Evolutionary conservation across 371 early-diverging fungal species (phyloP).

Genomic region (Batrachochytrium dendrobatidis): DNA sequence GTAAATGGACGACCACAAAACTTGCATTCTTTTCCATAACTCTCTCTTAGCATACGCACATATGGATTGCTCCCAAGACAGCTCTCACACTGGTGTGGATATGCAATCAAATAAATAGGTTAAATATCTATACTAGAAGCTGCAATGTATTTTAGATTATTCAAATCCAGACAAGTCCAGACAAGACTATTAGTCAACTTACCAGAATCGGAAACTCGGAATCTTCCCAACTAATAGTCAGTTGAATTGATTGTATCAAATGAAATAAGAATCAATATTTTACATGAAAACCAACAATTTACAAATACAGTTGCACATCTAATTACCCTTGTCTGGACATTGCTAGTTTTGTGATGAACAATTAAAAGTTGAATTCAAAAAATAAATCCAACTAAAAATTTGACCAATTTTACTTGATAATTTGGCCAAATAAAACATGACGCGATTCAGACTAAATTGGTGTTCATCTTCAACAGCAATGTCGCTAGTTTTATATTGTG

Average conservation of each 20-base stretch:
- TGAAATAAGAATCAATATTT: not conserved
- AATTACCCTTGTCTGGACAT: too few species aligned
- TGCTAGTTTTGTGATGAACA: too few species aligned
- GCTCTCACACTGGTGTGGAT: slow-evolving; percentile 70
- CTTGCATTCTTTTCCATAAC: slow-evolving; percentile 89
- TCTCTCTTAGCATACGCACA: slow-evolving; percentile 89
- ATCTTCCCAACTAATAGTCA: slow-evolving; percentile 33
- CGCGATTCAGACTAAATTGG: too few species aligned
- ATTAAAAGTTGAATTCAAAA: too few species aligned
- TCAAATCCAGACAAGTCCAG: not conserved
- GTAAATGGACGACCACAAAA: slow-evolving; percentile 90
- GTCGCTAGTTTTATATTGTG: too few species aligned
- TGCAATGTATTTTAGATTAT: not conserved
- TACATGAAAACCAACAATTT: not conserved
- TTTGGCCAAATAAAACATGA: too few species aligned
- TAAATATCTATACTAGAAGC: not conserved
- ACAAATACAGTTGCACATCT: not conserved
- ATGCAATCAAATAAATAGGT: not conserved
- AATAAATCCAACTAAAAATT: too few species aligned
- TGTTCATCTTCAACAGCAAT: too few species aligned
- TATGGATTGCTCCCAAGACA: slow-evolving; percentile 97
- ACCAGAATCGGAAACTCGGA: slow-evolving; percentile 40
- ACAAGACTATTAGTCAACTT: slow-evolving; percentile 1
- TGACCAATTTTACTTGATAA: too few species aligned
- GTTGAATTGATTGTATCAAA: not conserved